Conservation (phyloP, 2,329 filamentous ascomycete genomes). For the Corniculantispora saksenae region DNA sequence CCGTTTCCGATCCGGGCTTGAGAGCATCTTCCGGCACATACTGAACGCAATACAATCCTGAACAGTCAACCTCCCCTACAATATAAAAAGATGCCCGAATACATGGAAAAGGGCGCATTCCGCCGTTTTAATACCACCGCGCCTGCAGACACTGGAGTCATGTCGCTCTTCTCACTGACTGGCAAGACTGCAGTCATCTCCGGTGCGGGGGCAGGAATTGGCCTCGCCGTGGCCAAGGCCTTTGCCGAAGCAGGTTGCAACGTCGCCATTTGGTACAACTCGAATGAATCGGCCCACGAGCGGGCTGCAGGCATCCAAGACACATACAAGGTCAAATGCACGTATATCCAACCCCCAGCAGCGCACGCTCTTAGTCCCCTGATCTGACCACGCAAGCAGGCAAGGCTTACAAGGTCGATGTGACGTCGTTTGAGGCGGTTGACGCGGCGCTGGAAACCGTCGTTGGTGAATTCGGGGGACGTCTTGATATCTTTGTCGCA, state of each 20-base stretch:
- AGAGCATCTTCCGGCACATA: too few species aligned
- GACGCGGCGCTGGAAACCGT: conserved; percentile 52
- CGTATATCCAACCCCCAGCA: conserved; percentile 32
- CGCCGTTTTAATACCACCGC: conserved; percentile 5
- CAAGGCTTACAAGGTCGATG: conserved; percentile 64
- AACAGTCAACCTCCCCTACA: too few species aligned
- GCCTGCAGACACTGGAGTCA: background rate
- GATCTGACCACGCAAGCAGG: conserved; percentile 37
- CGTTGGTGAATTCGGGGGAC: conserved; percentile 68
- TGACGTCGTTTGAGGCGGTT: conserved; percentile 55
- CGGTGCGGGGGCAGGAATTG: conserved; percentile 68
- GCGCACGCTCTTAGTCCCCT: too few species aligned
- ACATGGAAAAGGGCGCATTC: conserved; percentile 7
- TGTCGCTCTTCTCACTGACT: conserved; percentile 64
- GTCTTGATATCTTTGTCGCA: conserved; percentile 76
- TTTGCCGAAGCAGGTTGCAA: conserved; percentile 71
- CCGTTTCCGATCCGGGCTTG: too few species aligned
- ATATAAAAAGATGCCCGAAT: background rate
- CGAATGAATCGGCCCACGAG: conserved; percentile 63
- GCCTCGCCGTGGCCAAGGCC: conserved; percentile 62
- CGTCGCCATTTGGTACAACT: conserved; percentile 72
- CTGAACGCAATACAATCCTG: too few species aligned
- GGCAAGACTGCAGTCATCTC: conserved; percentile 70
- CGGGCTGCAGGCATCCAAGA: conserved; percentile 64
- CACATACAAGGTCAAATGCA: conserved; percentile 68